Evolutionary conservation across 2,329 filamentous ascomycete species (phyloP).

Genomic region (Lomentospora prolificans): DNA sequence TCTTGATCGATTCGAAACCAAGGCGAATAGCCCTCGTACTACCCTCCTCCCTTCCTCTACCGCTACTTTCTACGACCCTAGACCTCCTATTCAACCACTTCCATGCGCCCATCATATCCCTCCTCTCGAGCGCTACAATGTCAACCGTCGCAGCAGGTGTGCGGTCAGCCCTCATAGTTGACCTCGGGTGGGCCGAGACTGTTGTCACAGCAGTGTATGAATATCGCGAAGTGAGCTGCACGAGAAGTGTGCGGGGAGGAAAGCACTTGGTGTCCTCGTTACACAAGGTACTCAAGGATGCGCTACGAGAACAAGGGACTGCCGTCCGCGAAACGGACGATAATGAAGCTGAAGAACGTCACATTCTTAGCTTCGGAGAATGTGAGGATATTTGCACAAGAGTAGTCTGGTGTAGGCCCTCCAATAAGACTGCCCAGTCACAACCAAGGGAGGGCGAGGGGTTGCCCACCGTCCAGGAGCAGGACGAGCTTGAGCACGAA

Average conservation of each 20-base stretch:
- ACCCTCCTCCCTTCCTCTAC: slow-evolving; percentile 67
- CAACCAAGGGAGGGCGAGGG: slow-evolving; percentile 20
- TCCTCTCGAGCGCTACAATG: slow-evolving; percentile 70
- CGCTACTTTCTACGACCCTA: slow-evolving; percentile 64
- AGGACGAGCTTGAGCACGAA: slow-evolving; percentile 39
- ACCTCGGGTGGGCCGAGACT: slow-evolving; percentile 90
- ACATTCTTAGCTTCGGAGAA: slow-evolving; percentile 58
- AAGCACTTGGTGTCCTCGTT: slow-evolving; percentile 62
- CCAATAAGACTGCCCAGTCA: slow-evolving; percentile 7
- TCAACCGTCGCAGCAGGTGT: slow-evolving; percentile 69
- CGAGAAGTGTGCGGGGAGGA: slow-evolving; percentile 63
- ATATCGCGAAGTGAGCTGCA: slow-evolving; percentile 68
- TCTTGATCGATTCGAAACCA: slow-evolving; percentile 65
- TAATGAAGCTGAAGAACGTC: slow-evolving; percentile 18
- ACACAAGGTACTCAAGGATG: slow-evolving; percentile 49
- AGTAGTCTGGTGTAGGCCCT: slow-evolving; percentile 60
- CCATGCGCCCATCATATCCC: slow-evolving; percentile 68
- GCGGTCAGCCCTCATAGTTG: slow-evolving; percentile 75
- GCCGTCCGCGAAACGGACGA: slow-evolving; percentile 17
- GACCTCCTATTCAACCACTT: slow-evolving; percentile 74
- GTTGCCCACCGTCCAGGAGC: slow-evolving; percentile 45
- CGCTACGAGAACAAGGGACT: slow-evolving; percentile 17
- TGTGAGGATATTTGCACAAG: slow-evolving; percentile 71
- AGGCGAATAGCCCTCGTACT: slow-evolving; percentile 66
- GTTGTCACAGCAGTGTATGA: slow-evolving; percentile 81